Evolutionary conservation across 768 basidiomycete genomes (phyloP).

Genomic region (Candolleomyces aberdarensis): DNA sequence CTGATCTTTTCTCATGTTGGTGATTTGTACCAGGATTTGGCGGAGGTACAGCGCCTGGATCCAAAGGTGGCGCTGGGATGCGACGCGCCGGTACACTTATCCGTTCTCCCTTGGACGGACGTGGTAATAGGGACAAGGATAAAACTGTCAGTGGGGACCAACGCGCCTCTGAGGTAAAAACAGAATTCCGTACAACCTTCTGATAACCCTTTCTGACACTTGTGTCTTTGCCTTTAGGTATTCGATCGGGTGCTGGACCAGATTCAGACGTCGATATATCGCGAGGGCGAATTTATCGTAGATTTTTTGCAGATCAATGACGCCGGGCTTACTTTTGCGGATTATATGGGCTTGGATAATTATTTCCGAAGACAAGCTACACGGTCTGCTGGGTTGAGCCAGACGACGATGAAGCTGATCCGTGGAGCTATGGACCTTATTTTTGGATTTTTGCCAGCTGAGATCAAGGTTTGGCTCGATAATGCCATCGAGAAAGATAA

Average conservation of each 20-base stretch:
- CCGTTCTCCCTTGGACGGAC: constrained; percentile 68
- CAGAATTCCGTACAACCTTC: not conserved
- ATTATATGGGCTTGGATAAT: constrained; percentile 90
- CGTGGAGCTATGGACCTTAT: constrained; percentile 92
- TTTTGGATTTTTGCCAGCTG: constrained; percentile 86
- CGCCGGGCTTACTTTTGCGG: constrained; percentile 86
- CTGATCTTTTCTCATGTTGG: constrained; percentile 42
- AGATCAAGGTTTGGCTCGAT: constrained; percentile 86
- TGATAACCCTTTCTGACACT: not conserved
- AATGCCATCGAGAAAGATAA: constrained; percentile 68
- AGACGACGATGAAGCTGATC: constrained; percentile 72
- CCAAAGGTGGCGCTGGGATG: constrained; percentile 57
- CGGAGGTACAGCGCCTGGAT: constrained; percentile 29
- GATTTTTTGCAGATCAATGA: constrained; percentile 94
- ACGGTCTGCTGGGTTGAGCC: constrained; percentile 61
- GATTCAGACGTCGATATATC: constrained; percentile 69
- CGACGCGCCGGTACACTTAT: constrained; percentile 83
- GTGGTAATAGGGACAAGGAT: constrained; percentile 55
- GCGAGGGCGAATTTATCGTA: constrained; percentile 84
- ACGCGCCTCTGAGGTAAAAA: constrained; percentile 65
- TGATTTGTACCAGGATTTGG: constrained; percentile 9
- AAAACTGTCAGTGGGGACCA: constrained; percentile 59
- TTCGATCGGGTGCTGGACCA: constrained; percentile 74
- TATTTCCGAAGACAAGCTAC: constrained; percentile 94
- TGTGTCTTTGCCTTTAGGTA: constrained; percentile 44